Percentiles rank a stretch among this genome's conserved stretches.
Evolutionary conservation across 169 alveolate species (phyloP).

Genomic region (Plasmodium ovale): DNA sequence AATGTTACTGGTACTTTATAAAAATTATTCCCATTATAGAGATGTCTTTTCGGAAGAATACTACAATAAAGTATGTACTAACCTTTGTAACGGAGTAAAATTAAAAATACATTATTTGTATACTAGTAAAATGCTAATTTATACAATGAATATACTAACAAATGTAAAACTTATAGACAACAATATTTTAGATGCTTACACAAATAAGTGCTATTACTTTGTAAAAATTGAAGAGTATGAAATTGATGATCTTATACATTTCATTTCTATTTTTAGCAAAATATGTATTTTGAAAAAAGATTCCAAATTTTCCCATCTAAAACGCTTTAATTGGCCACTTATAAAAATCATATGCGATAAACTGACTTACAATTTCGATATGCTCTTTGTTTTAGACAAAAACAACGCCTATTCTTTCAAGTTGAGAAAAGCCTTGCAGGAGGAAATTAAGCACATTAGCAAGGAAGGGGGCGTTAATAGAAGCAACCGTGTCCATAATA

Average conservation of each 20-base stretch:
- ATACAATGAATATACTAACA: slow-evolving; percentile 37
- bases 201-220: slow-evolving; percentile 34
- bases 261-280: slow-evolving; percentile 30
- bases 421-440: slow-evolving; percentile 3
- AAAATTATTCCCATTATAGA: slow-evolving; percentile 23
- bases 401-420: slow-evolving; percentile 24
- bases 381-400: slow-evolving; percentile 5
- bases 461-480: background rate
- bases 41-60: background rate
- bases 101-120: slow-evolving; percentile 59
- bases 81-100: slow-evolving; percentile 12
- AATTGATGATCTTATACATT: slow-evolving; percentile 39
- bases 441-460: slow-evolving; percentile 2
- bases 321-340: slow-evolving; percentile 22
- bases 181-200: slow-evolving; percentile 8
- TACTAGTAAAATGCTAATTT: slow-evolving; percentile 64
- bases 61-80: background rate
- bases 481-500: background rate
- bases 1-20: slow-evolving; percentile 29
- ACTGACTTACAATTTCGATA: slow-evolving; percentile 38
- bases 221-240: slow-evolving; percentile 46
- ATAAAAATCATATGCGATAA: slow-evolving; percentile 48
- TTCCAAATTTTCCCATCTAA: slow-evolving; percentile 2
- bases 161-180: slow-evolving; percentile 55
- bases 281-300: slow-evolving; percentile 16